Evolutionary conservation across 495 filamentous ascomycete genomes (phyloP).

Genomic region (Halenospora varia): DNA sequence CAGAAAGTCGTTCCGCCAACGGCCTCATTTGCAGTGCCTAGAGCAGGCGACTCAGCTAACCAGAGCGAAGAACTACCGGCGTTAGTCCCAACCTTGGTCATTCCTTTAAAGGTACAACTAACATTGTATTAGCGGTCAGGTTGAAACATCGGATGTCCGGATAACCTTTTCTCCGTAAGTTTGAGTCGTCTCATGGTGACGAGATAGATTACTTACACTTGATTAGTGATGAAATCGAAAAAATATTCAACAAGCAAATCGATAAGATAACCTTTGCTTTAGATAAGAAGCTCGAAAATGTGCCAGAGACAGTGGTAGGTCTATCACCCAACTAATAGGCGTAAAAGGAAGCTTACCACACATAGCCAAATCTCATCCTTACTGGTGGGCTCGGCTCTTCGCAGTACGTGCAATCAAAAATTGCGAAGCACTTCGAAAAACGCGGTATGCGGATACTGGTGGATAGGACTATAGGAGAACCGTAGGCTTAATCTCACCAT

Average conservation of each 20-base stretch:
- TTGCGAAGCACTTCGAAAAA: not conserved
- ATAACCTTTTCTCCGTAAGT: not conserved
- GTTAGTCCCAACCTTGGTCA: no score
- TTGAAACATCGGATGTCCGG: not conserved
- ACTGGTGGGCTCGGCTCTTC: conserved; percentile 5
- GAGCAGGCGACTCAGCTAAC: not conserved
- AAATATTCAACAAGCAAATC: conserved; percentile 5
- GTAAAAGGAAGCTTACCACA: not conserved
- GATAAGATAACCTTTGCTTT: not conserved
- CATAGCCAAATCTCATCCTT: not conserved
- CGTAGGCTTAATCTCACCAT: not conserved
- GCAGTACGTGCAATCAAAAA: conserved; percentile 2
- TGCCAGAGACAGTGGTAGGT: not conserved
- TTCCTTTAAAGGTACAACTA: no score
- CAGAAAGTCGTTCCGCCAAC: no score
- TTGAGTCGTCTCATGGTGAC: not conserved
- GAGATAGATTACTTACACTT: not conserved
- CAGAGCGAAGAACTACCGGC: not conserved
- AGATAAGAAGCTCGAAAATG: not conserved
- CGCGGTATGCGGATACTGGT: not conserved
- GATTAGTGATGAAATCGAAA: conserved; percentile 2
- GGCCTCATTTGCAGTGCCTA: not conserved
- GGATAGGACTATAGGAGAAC: not conserved
- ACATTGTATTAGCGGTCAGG: not conserved
- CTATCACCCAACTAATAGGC: not conserved